Percentiles rank a stretch among this genome's conserved stretches.
Evolutionary conservation across 768 basidiomycete species (phyloP).

Genomic region (Symmetrospora coprosmae): DNA sequence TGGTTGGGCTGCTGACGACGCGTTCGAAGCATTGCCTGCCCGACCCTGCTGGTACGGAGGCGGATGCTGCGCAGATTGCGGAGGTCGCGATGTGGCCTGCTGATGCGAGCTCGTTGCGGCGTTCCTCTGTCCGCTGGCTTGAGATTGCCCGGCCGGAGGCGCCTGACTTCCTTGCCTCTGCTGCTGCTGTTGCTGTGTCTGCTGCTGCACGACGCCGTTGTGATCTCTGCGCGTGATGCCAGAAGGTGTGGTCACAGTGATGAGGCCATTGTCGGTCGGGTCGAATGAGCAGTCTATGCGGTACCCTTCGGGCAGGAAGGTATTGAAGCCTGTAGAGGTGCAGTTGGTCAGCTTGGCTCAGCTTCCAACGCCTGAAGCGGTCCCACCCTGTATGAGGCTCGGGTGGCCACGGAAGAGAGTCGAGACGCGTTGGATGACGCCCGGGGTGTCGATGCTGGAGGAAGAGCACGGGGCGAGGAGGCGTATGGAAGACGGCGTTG

Average conservation of each 20-base stretch:
- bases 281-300: slow-evolving; percentile 54
- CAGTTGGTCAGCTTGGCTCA: background rate
- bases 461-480: background rate
- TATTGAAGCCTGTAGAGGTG: slow-evolving; percentile 3
- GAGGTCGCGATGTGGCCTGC: background rate
- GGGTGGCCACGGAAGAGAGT: slow-evolving; percentile 84
- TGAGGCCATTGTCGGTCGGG: slow-evolving; percentile 20
- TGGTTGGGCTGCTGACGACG: background rate
- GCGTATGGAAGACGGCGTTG: background rate
- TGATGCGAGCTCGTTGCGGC: background rate
- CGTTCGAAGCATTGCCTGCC: background rate
- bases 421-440: slow-evolving; percentile 89
- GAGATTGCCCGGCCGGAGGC: no score
- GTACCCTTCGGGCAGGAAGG: slow-evolving; percentile 79
- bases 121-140: no score
- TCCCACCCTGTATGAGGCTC: slow-evolving; percentile 85
- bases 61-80: background rate
- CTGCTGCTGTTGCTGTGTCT: background rate
- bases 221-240: slow-evolving; percentile 33
- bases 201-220: background rate
- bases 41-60: background rate
- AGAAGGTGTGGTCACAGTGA: slow-evolving; percentile 38
- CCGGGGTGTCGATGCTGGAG: slow-evolving; percentile 85
- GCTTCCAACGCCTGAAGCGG: slow-evolving; percentile 39
- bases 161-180: background rate